Conservation (phyloP, 495 filamentous ascomycete species). For the Jackrogersella minutella region DNA sequence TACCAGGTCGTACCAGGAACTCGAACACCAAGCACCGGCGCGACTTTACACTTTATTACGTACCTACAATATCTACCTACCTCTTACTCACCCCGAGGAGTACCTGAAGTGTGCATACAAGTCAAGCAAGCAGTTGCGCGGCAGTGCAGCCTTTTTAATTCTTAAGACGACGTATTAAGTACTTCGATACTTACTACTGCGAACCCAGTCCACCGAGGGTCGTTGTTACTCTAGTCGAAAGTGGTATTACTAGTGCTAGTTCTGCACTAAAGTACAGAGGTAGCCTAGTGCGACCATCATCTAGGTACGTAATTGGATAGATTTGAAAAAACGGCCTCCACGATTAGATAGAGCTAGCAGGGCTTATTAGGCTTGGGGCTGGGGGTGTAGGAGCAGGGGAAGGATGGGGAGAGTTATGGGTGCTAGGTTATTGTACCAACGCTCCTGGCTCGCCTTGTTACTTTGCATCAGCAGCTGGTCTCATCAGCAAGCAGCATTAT, state of each 20-base stretch:
- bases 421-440: too few species aligned
- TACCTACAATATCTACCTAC: not conserved
- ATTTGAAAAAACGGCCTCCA: slow-evolving; percentile 29
- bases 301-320: slow-evolving; percentile 36
- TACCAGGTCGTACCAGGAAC: slow-evolving; percentile 1
- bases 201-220: slow-evolving; percentile 21
- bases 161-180: slow-evolving; percentile 1
- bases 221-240: slow-evolving; percentile 26
- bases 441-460: slow-evolving; percentile 12
- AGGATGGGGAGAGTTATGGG: slow-evolving; percentile 7
- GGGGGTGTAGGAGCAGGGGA: slow-evolving; percentile 31
- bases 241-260: slow-evolving; percentile 37
- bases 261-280: slow-evolving; percentile 38
- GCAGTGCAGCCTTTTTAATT: not conserved
- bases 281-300: slow-evolving; percentile 17
- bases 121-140: slow-evolving; percentile 21
- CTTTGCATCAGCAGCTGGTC: slow-evolving; percentile 1
- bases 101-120: slow-evolving; percentile 1
- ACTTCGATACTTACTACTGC: slow-evolving; percentile 6
- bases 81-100: not conserved
- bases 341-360: slow-evolving; percentile 42
- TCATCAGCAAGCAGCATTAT: slow-evolving; percentile 6
- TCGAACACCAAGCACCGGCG: not conserved
- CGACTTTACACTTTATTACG: slow-evolving; percentile 3
- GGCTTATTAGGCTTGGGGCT: slow-evolving; percentile 21